Base-by-base conservation (phyloP, 1,139 yeast genomes). In the Zygosaccharomyces pseudobailii region DNA sequence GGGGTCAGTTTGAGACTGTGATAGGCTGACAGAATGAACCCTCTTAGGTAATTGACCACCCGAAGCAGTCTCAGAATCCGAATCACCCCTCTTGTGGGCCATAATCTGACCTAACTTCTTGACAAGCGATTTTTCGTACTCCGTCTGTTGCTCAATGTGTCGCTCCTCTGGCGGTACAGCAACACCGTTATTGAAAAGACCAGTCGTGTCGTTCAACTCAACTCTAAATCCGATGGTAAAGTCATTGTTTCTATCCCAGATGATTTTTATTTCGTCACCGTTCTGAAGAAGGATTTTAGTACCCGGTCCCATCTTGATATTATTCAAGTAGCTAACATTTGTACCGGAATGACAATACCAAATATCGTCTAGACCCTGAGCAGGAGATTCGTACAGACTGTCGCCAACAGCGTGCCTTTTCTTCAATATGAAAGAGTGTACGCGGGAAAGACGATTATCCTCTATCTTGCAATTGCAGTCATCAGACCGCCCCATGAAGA, bases 281-380 rank as follows among this genome's bases (percentile, higher is more conserved):
- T 84, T 73, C 56, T 72, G 78, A 0, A 89, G 58, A 51, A 78
- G 74, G 0, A 75, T 75, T 55, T 87, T 87, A 32, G 74, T 72
- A 2, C 84, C 84, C 51, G 79, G 79, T 0, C 85, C 85, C 36
- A 89, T 61, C 40, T 72, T 73, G 10, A 67, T 65, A 4, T 76
- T 76, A 60, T 89, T 87, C 7, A 89, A 75, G 54, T 72, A 78
- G 61, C 96, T 87, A 1, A 87, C 84, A 63, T 89, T 89, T 0
- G 95, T 80, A 45, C 95, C 85, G 51, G 74, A 78, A 59, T 87
- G 96, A 36, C 86, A 67, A 19, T 89, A 69, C 95, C 96, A 88
- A n/a, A 87, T 71, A 59, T 82, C 89, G 49, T 82, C 87, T 3
- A 78, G 67, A 49, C 83, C 80, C 50, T 78, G 73, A 0, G 87